Percentiles rank a stretch among this genome's conserved stretches.
Conservation (phyloP, 495 filamentous ascomycete genomes). For the Penicillium chermesinum region DNA sequence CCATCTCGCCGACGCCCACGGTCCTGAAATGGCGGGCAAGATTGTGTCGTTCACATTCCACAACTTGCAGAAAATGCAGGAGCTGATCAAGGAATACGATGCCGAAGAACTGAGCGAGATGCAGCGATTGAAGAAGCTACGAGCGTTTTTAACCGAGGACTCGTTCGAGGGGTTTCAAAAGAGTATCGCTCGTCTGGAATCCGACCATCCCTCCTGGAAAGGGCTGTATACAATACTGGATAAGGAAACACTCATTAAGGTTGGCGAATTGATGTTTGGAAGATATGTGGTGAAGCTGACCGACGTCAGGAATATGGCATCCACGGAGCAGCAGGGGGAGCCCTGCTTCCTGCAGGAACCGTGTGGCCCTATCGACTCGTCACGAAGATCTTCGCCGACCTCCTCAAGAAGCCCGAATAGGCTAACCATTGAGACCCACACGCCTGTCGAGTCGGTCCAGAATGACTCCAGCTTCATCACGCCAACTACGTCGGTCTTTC, state of each 20-base stretch:
- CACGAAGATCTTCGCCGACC: conserved; percentile 54
- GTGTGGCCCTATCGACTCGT: conserved; percentile 82
- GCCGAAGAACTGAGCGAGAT: conserved; percentile 22
- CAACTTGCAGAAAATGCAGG: conserved; percentile 27
- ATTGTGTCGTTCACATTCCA: conserved; percentile 28
- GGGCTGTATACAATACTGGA: conserved; percentile 29
- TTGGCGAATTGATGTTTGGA: conserved; percentile 1
- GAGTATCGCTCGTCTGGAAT: conserved; percentile 22
- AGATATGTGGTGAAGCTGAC: background rate
- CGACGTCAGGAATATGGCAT: conserved; percentile 29
- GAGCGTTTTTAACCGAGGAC: conserved; percentile 24
- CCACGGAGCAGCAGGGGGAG: conserved; percentile 40
- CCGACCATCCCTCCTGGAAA: conserved; percentile 22
- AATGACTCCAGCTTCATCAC: conserved; percentile 10
- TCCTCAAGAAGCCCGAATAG: conserved; percentile 38
- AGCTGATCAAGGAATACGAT: conserved; percentile 21
- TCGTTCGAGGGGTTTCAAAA: conserved; percentile 20
- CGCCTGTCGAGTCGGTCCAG: conserved; percentile 49
- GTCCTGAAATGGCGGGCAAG: conserved; percentile 22
- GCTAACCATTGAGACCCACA: conserved; percentile 75
- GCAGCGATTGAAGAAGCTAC: conserved; percentile 24
- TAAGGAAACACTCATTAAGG: conserved; percentile 14
- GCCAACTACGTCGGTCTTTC: conserved; percentile 4
- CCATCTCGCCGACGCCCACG: conserved; percentile 19
- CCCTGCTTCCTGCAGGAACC: conserved; percentile 42